Evolutionary conservation across 169 alveolate species (phyloP).

Genomic region (Cryptosporidium viatorum): DNA sequence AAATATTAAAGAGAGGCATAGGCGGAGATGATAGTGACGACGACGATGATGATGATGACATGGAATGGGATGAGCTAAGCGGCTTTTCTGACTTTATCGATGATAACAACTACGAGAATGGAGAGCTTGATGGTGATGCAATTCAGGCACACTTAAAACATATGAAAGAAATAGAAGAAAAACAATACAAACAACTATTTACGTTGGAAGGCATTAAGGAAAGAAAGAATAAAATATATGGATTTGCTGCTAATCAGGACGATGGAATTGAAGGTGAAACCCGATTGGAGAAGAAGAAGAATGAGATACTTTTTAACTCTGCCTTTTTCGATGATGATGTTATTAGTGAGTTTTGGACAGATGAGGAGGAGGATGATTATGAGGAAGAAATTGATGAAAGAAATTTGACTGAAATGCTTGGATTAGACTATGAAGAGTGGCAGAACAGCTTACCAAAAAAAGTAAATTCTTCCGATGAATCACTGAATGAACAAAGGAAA

Average conservation of each 20-base stretch:
- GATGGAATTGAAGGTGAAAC: slow-evolving; percentile 58
- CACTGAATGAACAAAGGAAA: slow-evolving; percentile 23
- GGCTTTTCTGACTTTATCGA: slow-evolving; percentile 72
- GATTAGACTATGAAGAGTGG: slow-evolving; percentile 61
- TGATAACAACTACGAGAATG: slow-evolving; percentile 22
- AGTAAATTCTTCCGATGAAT: slow-evolving; percentile 17
- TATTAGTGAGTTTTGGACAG: slow-evolving; percentile 72
- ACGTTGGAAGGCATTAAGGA: slow-evolving; percentile 66
- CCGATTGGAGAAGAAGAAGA: slow-evolving; percentile 41
- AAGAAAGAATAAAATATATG: slow-evolving; percentile 49
- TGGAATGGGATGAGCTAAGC: slow-evolving; percentile 67
- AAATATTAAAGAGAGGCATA: slow-evolving; percentile 7
- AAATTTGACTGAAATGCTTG: slow-evolving; percentile 33
- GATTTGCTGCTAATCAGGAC: neutral
- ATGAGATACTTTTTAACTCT: slow-evolving; percentile 28
- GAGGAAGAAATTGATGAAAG: slow-evolving; percentile 65
- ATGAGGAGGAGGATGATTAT: slow-evolving; percentile 37
- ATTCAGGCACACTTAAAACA: slow-evolving; percentile 70
- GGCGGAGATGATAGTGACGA: slow-evolving; percentile 10
- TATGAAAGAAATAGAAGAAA: slow-evolving; percentile 59
- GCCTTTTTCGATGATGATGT: slow-evolving; percentile 57
- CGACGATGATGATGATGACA: slow-evolving; percentile 39
- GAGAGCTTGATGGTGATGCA: slow-evolving; percentile 54
- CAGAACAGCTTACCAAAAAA: neutral
- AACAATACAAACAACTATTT: slow-evolving; percentile 56